phyloP scores from a whole-genome alignment of 1,139 yeast species.

The Williopsis jadinii region DNA sequence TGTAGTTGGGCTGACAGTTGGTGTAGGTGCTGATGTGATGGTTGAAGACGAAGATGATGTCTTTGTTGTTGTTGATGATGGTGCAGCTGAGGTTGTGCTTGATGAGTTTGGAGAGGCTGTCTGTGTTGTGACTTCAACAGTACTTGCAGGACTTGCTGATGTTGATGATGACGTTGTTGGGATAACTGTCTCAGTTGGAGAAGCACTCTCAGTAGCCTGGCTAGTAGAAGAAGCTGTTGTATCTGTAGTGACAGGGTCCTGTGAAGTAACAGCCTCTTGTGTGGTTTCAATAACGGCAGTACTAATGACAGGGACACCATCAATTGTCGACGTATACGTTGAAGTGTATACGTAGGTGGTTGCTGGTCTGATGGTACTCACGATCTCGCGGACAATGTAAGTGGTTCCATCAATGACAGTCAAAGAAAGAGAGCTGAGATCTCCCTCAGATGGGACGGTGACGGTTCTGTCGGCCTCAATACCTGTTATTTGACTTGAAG shows the following conservation, averaged over 20 bases:
- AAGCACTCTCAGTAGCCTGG: slow-evolving; percentile 1
- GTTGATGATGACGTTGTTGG: not conserved
- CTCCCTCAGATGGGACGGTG: not conserved
- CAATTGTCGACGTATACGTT: slow-evolving; percentile 16
- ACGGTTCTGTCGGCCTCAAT: no score
- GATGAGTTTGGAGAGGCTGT: not conserved
- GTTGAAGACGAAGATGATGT: slow-evolving; percentile 15
- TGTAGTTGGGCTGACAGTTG: slow-evolving; percentile 17
- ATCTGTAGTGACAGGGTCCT: slow-evolving; percentile 5
- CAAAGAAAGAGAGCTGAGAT: slow-evolving; percentile 3
- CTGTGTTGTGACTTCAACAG: not conserved
- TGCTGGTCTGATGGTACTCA: slow-evolving; percentile 21
- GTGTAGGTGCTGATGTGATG: slow-evolving; percentile 17
- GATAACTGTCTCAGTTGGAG: slow-evolving; percentile 1
- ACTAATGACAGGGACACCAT: slow-evolving; percentile 14
- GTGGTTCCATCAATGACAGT: slow-evolving; percentile 24
- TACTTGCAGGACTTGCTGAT: not conserved
- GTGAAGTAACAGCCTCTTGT: slow-evolving; percentile 8
- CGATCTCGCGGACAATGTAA: slow-evolving; percentile 17
- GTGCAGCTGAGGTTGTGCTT: slow-evolving; percentile 15
- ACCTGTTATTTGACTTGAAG: no score
- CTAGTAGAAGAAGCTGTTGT: slow-evolving; percentile 3
- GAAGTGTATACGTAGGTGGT: slow-evolving; percentile 18
- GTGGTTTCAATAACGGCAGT: slow-evolving; percentile 9
- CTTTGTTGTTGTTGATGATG: slow-evolving; percentile 25